Percentiles rank a stretch among this genome's conserved stretches.
Evolutionary conservation across 177 flowering plant species (phyloP).

Genomic region (Vitis hybrid): DNA sequence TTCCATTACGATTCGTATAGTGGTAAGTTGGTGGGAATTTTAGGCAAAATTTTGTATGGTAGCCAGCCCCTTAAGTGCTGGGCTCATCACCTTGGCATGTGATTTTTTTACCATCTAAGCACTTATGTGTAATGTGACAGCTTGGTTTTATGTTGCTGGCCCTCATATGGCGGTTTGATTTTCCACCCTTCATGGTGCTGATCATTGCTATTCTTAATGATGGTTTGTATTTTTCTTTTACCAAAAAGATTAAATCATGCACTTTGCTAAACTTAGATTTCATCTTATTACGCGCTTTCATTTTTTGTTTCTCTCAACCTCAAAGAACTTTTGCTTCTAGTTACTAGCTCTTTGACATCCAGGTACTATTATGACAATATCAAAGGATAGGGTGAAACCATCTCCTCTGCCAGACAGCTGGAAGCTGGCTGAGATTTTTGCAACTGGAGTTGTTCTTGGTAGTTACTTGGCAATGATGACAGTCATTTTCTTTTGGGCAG

Average conservation of each 20-base stretch:
- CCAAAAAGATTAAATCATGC: conserved; percentile 5
- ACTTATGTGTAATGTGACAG: conserved; percentile 37
- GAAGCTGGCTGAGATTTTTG: conserved; percentile 84
- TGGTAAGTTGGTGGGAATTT: conserved; percentile 50
- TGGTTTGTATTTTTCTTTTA: conserved; percentile 45
- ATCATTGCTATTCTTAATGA: conserved; percentile 90
- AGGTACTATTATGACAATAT: conserved; percentile 95
- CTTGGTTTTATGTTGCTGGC: conserved; percentile 94
- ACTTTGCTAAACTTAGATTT: too few species aligned
- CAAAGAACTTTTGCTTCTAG: background rate
- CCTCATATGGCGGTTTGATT: conserved; percentile 86
- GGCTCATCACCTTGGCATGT: background rate
- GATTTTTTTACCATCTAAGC: background rate
- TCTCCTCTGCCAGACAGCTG: conserved; percentile 91
- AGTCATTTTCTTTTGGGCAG: conserved; percentile 88
- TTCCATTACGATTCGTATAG: conserved; percentile 91
- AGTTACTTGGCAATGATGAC: conserved; percentile 92
- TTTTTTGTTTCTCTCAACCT: conserved; percentile 4
- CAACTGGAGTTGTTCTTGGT: conserved; percentile 80
- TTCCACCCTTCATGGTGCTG: conserved; percentile 96
- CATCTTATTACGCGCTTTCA: background rate
- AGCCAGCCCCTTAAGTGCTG: too few species aligned
- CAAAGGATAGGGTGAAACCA: conserved; percentile 85
- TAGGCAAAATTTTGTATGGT: too few species aligned
- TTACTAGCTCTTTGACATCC: conserved; percentile 16